Conservation (phyloP, 2,329 filamentous ascomycete genomes). For the Claviceps digitariae region DNA sequence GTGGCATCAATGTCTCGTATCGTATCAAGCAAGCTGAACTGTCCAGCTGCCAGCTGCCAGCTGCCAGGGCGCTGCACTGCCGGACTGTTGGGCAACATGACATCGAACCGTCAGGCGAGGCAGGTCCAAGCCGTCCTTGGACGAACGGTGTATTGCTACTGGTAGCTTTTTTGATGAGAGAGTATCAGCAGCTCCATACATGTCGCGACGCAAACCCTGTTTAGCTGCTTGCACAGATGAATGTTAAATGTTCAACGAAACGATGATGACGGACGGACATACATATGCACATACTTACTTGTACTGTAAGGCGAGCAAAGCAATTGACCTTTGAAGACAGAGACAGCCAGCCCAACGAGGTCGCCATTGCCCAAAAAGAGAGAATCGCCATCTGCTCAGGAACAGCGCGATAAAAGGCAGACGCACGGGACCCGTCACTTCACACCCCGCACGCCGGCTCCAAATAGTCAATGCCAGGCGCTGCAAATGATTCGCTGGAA, state of each 20-base stretch:
- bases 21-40: neutral
- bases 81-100: neutral
- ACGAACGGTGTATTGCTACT: no score
- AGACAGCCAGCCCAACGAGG: neutral
- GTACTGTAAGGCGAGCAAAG: no score
- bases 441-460: neutral
- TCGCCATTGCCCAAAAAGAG: neutral
- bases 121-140: neutral
- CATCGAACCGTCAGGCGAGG: neutral
- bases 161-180: neutral
- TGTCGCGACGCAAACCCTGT: slow-evolving; percentile 3
- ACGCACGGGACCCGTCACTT: neutral
- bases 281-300: no score
- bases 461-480: neutral
- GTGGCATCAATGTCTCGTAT: slow-evolving; percentile 1
- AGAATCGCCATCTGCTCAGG: no score
- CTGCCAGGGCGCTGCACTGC: neutral
- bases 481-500: neutral
- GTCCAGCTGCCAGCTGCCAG: neutral
- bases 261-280: slow-evolving; percentile 1
- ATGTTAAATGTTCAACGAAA: no score
- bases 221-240: neutral
- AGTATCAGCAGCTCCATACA: slow-evolving; percentile 1
- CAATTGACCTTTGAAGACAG: no score
- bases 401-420: no score